Evolutionary conservation across 2,329 filamentous ascomycete genomes (phyloP).

Genomic region (Fusarium robinianum): DNA sequence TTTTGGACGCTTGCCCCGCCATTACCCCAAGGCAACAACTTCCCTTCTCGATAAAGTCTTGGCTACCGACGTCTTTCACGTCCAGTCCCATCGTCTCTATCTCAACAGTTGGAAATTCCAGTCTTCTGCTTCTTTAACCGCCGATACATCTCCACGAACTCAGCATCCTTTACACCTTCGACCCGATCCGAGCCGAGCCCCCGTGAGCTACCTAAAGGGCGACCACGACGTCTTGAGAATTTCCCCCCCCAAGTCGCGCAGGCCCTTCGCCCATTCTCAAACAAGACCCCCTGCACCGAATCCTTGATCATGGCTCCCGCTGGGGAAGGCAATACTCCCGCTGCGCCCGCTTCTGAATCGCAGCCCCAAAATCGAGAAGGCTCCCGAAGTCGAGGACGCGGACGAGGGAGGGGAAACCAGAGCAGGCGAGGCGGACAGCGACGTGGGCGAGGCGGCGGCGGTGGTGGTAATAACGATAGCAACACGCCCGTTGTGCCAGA

Average conservation of each 20-base stretch:
- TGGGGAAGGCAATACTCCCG: conserved; percentile 21
- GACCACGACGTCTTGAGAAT: no score
- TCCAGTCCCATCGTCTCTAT: no score
- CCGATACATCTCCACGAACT: no score
- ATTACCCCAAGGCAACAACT: no score
- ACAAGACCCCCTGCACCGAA: conserved; percentile 1
- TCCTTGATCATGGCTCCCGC: conserved; percentile 25
- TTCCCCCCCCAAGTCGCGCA: background rate
- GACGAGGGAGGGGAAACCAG: conserved; percentile 47
- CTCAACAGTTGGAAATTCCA: no score
- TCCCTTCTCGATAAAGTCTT: no score
- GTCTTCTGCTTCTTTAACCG: no score
- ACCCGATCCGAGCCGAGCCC: no score
- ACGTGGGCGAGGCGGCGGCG: conserved; percentile 38
- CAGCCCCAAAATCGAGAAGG: conserved; percentile 29
- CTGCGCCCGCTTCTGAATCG: conserved; percentile 22
- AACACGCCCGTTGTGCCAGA: conserved; percentile 24
- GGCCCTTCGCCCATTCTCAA: background rate
- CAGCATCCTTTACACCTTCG: background rate
- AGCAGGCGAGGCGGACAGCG: conserved; percentile 44
- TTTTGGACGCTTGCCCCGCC: no score
- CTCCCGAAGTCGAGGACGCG: conserved; percentile 48
- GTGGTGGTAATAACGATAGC: conserved; percentile 35
- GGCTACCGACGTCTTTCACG: no score
- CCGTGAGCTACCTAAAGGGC: no score